A percentile compares a stretch with the other conserved stretches of the same genome.
phyloP scores from a whole-genome alignment of 2,329 filamentous ascomycete genomes.

The Alternaria burnsii region DNA sequence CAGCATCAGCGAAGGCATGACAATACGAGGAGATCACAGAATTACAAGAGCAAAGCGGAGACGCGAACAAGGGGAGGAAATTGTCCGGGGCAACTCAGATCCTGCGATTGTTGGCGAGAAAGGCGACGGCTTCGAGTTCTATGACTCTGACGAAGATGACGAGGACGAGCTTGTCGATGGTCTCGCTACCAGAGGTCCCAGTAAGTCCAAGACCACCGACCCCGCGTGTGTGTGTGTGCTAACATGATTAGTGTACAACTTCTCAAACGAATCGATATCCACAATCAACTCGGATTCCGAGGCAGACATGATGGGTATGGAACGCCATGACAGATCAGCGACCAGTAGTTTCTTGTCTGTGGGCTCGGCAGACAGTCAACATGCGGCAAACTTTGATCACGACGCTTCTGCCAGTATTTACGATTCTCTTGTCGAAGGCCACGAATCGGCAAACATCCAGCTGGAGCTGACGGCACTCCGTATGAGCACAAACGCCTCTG shows the following conservation, averaged over 20 bases:
- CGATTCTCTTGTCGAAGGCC: conserved; percentile 78
- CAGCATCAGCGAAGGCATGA: conserved; percentile 69
- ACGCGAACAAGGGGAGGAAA: conserved; percentile 53
- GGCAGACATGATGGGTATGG: conserved; percentile 53
- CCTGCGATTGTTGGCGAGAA: conserved; percentile 63
- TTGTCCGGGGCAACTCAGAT: conserved; percentile 54
- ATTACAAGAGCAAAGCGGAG: conserved; percentile 59
- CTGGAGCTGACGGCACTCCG: conserved; percentile 94
- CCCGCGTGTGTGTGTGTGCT: conserved; percentile 6
- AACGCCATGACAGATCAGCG: conserved; percentile 64
- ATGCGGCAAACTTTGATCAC: conserved; percentile 76
- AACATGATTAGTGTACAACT: conserved; percentile 58
- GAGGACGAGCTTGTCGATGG: conserved; percentile 63
- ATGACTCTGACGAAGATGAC: conserved; percentile 67
- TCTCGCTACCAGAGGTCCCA: conserved; percentile 47
- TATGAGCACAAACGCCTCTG: conserved; percentile 88
- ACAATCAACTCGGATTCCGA: conserved; percentile 66
- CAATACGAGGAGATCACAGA: conserved; percentile 52
- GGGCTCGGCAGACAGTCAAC: conserved; percentile 67
- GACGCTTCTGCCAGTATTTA: conserved; percentile 88
- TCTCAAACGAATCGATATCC: conserved; percentile 68
- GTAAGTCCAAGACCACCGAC: conserved; percentile 30
- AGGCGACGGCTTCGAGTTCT: conserved; percentile 69
- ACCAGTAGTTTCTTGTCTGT: conserved; percentile 78
- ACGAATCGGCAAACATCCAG: conserved; percentile 83